A percentile compares a stretch with the other conserved stretches of the same genome.
Evolutionary conservation across 768 basidiomycete genomes (phyloP).

Genomic region (Mycena galericulata): DNA sequence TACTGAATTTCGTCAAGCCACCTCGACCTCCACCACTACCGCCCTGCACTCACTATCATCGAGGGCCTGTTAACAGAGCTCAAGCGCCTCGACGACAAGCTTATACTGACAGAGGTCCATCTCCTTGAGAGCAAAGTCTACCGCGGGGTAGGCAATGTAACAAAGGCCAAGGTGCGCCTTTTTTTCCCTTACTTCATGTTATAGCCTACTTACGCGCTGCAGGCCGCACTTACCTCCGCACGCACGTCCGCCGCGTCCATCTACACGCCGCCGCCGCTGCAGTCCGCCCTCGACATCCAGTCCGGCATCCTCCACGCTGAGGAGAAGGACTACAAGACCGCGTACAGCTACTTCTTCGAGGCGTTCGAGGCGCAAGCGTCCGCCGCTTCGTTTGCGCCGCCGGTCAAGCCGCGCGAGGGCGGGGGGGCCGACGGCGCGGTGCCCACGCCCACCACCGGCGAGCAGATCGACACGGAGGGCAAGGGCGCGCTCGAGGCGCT

Average conservation of each 20-base stretch:
- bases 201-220: slow-evolving; percentile 34
- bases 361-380: slow-evolving; percentile 75
- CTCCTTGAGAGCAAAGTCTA: slow-evolving; percentile 93
- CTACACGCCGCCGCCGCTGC: slow-evolving; percentile 61
- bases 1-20: slow-evolving; percentile 56
- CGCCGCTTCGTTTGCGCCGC: slow-evolving; percentile 33
- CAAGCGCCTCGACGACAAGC: slow-evolving; percentile 95
- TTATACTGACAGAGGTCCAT: slow-evolving; percentile 97
- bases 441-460: slow-evolving; percentile 43
- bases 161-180: slow-evolving; percentile 89
- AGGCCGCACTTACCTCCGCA: slow-evolving; percentile 91
- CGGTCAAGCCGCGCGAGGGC: background rate
- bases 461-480: slow-evolving; percentile 81
- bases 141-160: slow-evolving; percentile 87
- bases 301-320: slow-evolving; percentile 91
- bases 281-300: slow-evolving; percentile 64
- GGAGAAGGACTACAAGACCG: slow-evolving; percentile 97
- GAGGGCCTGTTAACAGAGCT: slow-evolving; percentile 92
- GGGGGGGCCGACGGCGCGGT: slow-evolving; percentile 31
- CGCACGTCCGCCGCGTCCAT: slow-evolving; percentile 96
- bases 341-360: slow-evolving; percentile 97
- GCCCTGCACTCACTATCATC: slow-evolving; percentile 83
- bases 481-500: slow-evolving; percentile 83
- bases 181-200: background rate
- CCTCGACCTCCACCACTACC: slow-evolving; percentile 81